Evolutionary conservation across 257 asterid genomes (phyloP), one percentile per base, ranked within the genome.

Genomic region (Leonotis leonurus): DNA sequence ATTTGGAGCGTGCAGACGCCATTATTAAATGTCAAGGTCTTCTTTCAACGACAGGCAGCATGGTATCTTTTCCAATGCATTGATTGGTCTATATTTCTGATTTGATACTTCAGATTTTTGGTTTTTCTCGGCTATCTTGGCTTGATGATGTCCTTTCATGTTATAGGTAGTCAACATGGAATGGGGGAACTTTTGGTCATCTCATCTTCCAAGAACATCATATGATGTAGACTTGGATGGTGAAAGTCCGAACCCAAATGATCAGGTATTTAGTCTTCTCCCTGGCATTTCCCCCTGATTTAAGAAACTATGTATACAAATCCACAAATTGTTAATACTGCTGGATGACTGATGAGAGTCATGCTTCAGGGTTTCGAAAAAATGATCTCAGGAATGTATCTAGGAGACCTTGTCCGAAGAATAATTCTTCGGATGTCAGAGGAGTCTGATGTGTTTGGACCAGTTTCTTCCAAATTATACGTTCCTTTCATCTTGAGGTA

Each of bases 151-250:
- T 65, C 39, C 40, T 62, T 51, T 27, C 40, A 56, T 53, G 32
- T 68, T 27, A 44, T 60, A 90, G 98, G 98, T 88, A 8, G 85
- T 90, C 41, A 88, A 90, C 74, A 86, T 85, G 83, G 98, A 90
- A 72, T 90, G 98, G 98, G 98, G 96, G 35, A 90, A 90, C 70
- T 90, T 88, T 71, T 85, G 94, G 91, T 85, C 96, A 53, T 88
- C 96, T 40, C 96, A 85, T 83, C 77, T 90, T 68, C 98, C 98
- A 8, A 73, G 90, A 73, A 90, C 98, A 21, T 66, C 75, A 25
- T 90, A 88, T 62, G 98, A 90, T 48, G 60, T 73, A 1, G 89
- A 81, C 60, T 74, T 90, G 81, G 96, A 90, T 76, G 83, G 81
- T 35, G 89, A 85, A 6, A 85, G 96, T 75, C 85, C 84, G 36